Percentiles rank a stretch among this genome's conserved stretches.
Evolutionary conservation across 1,139 yeast species (phyloP).

Genomic region (Pichia sp.): DNA sequence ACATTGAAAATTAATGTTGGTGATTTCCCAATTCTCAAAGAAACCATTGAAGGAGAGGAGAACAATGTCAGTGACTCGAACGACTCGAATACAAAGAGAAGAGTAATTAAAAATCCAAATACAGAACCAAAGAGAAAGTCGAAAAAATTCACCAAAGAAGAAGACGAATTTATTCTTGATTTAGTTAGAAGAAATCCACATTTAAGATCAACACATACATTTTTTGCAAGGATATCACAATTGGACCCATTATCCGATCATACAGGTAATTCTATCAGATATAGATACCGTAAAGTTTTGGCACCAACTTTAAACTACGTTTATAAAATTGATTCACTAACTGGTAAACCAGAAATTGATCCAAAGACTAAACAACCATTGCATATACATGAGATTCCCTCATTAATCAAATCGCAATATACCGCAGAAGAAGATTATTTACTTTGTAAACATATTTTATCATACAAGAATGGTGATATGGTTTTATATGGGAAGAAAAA

Average conservation of each 20-base stretch:
- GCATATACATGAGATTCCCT: slow-evolving; percentile 40
- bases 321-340: slow-evolving; percentile 47
- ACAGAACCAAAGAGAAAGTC: slow-evolving; percentile 16
- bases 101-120: slow-evolving; percentile 1
- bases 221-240: slow-evolving; percentile 54
- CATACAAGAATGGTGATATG: slow-evolving; percentile 20
- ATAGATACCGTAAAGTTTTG: slow-evolving; percentile 57
- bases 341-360: slow-evolving; percentile 48
- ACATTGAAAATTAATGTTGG: slow-evolving; percentile 21
- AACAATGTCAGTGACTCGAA: slow-evolving; percentile 1
- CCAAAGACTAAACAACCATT: slow-evolving; percentile 37
- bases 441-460: slow-evolving; percentile 38
- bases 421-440: slow-evolving; percentile 63
- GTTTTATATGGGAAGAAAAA: slow-evolving; percentile 20
- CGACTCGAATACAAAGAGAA: slow-evolving; percentile 1
- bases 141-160: slow-evolving; percentile 45
- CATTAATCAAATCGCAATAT: slow-evolving; percentile 53
- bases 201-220: slow-evolving; percentile 57
- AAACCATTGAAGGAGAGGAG: background rate
- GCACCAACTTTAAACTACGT: slow-evolving; percentile 47
- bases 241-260: slow-evolving; percentile 47
- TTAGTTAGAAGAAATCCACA: slow-evolving; percentile 60
- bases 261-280: slow-evolving; percentile 69
- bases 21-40: slow-evolving; percentile 11
- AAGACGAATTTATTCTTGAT: slow-evolving; percentile 60